Evolutionary conservation across 1,284 basidiomycete species (phyloP), one percentile per base, ranked within the genome.

Genomic region (Cutaneotrichosporon mucoides): DNA sequence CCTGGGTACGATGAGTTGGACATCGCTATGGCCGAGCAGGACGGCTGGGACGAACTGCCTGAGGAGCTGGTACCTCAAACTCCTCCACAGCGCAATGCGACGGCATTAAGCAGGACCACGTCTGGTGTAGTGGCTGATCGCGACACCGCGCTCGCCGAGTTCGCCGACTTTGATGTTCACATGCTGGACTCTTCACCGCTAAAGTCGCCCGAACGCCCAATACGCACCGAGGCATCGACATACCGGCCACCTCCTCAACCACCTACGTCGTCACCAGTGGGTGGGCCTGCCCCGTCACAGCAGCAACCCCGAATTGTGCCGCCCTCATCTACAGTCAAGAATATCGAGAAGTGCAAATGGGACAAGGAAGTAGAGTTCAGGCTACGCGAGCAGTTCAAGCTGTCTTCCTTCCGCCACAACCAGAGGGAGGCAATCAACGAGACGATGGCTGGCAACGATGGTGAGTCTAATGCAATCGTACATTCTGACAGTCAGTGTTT

Each of bases 351-450:
- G 42, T 71, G 81, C 62, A 75, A 79, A 0, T 84, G 83, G 83
- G 79, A 76, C 2, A 71, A 71, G 38, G 88, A 92, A 68, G 82
- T 92, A 44, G 79, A 82, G 62, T 79, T 81, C 11, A 84, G 85
- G 10, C 80, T 97, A 16, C 83, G 81, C 42, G 73, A 79, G 2
- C 82, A 85, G 1, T 98, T 98, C 76, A 79, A 81, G 7, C 80
- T 98, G 3, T 70, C 82, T 0, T 70, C 72, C 0, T 98, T 98
- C 76, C 85, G 94, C 12, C 79, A 77, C 5, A 90, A 97, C 73
- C 96, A 98, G 75, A 83, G 91, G 42, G 88, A 91, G 69, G 92
- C 90, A 0, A 90, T 98, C 68, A 84, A 86, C 53, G 88, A 63
- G 53, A 87, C 89, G 0, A 81, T 99, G 73, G 80, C 82, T 0